Percentiles rank a stretch among this genome's conserved stretches.
These are phyloP conservation scores for Aspergillus sp. DNA, from an alignment of 2,329 filamentous ascomycete species.

Conservation along the genomic window DNA sequence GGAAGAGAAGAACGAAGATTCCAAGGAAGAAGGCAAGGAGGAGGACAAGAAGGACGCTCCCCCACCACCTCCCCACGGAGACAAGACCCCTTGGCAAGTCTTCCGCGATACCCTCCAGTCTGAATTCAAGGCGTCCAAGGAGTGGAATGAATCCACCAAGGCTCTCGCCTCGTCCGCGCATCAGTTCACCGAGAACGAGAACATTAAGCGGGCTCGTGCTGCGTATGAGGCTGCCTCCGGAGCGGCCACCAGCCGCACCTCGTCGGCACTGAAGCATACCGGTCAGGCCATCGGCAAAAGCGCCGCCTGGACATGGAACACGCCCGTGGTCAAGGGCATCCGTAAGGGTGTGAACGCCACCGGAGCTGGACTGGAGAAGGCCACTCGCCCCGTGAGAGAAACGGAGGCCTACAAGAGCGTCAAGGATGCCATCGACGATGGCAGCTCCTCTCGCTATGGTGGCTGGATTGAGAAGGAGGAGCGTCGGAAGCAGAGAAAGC, in stretches of 20 bases:
- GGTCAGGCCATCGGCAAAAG: slow-evolving; percentile 85
- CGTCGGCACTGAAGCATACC: slow-evolving; percentile 78
- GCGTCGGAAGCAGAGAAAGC: slow-evolving; percentile 73
- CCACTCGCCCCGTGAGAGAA: slow-evolving; percentile 88
- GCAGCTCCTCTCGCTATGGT: slow-evolving; percentile 91
- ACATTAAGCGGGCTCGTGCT: slow-evolving; percentile 78
- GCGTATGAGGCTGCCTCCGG: slow-evolving; percentile 86
- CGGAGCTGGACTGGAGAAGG: slow-evolving; percentile 84
- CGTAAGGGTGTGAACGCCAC: slow-evolving; percentile 83
- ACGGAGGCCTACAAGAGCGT: slow-evolving; percentile 94
- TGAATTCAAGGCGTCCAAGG: slow-evolving; percentile 95
- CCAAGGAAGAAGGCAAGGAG: slow-evolving; percentile 49
- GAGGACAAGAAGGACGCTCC: slow-evolving; percentile 62
- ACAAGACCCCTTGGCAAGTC: slow-evolving; percentile 98
- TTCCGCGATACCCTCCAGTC: slow-evolving; percentile 94
- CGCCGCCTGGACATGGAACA: slow-evolving; percentile 97
- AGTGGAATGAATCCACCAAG: slow-evolving; percentile 99
- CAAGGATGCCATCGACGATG: slow-evolving; percentile 95
- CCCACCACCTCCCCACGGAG: slow-evolving; percentile 90
- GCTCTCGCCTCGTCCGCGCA: slow-evolving; percentile 84
- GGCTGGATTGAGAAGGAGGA: slow-evolving; percentile 98
- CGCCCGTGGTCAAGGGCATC: slow-evolving; percentile 85
- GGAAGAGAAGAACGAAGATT: slow-evolving; percentile 45
- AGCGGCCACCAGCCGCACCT: slow-evolving; percentile 74
- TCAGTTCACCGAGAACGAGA: slow-evolving; percentile 90